Evolutionary conservation across 371 early-diverging fungal species (phyloP), one percentile per base, ranked within the genome.

Genomic region (Coemansia sp.): DNA sequence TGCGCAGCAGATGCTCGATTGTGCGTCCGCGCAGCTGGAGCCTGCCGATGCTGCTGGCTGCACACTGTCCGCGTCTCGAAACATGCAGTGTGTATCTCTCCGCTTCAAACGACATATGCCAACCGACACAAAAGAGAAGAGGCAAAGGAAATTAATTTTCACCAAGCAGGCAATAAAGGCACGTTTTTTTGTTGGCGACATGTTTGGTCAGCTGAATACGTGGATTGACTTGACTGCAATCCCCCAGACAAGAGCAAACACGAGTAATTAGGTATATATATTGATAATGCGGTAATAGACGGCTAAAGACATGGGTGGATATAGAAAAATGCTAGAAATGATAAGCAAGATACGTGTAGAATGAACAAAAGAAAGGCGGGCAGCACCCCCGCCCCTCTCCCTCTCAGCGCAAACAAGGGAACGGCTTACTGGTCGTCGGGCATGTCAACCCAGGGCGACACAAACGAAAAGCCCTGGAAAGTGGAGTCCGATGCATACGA

Each of bases 391-490:
- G 38, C 11, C 4, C 11, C 4, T 42, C 4, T 42, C 11, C 11
- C 4, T 42, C 11, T 42, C 11, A 16, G 16, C 16, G 43, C 43
- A 43, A 43, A 43, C 24, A 43, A 16, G 14, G 16, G 43, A 16
- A 14, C 29, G 10, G n/a, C 29, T 52, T 42, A 62, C 38, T 63
- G 29, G 48, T 64, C 57, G 16, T 64, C 58, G 9, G 65, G 64
- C 6, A 58, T 46, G 39, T 71, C 68, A 1, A 71, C 72, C 62
- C 62, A 67, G 10, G 62, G 72, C 24, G 72, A 71, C 1, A 69
- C 64, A 53, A 68, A 72, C 2, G 72, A 72, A 32, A 72, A 72
- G 1, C 72, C 72, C 7, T 47, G 69, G 58, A 72, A 72, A 1
- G 72, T 42, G 4, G 29, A 34, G 2, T 52, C 44, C 5, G 62